Conservation (phyloP, 768 basidiomycete genomes). For the Kwoniella sp. region DNA sequence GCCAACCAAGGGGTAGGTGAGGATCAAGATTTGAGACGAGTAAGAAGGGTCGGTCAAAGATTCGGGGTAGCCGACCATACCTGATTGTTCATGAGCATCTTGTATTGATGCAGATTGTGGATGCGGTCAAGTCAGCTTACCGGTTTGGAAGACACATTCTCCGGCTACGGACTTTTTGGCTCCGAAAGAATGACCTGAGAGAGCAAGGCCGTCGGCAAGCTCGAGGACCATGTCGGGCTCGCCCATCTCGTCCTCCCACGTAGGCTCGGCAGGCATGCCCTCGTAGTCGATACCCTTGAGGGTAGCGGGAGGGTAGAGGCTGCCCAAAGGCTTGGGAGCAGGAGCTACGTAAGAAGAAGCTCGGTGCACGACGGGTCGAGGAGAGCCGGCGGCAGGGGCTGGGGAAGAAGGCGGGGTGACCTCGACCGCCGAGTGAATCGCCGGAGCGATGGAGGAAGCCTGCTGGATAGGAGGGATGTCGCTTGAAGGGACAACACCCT, state of each 20-base stretch:
- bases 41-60: constrained; percentile 98
- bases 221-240: constrained; percentile 69
- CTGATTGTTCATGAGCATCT: constrained; percentile 59
- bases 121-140: constrained; percentile 60
- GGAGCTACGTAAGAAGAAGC: constrained; percentile 32
- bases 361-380: constrained; percentile 21
- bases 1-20: constrained; percentile 95
- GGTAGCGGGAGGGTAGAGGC: constrained; percentile 54
- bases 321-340: constrained; percentile 30
- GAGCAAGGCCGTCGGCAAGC: constrained; percentile 84
- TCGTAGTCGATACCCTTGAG: constrained; percentile 50
- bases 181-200: constrained; percentile 89
- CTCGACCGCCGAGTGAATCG: constrained; percentile 37
- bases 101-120: neutral
- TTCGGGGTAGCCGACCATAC: constrained; percentile 99
- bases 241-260: constrained; percentile 50
- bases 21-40: constrained; percentile 93
- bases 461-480: constrained; percentile 29
- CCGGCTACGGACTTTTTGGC: constrained; percentile 90
- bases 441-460: constrained; percentile 35
- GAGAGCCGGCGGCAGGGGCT: constrained; percentile 19
- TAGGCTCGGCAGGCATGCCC: constrained; percentile 29
- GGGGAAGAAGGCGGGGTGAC: constrained; percentile 40
- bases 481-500: constrained; percentile 43
- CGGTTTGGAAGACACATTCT: constrained; percentile 99